phyloP scores from a whole-genome alignment of 306 rosid genomes.

The Cucumis sativus region DNA sequence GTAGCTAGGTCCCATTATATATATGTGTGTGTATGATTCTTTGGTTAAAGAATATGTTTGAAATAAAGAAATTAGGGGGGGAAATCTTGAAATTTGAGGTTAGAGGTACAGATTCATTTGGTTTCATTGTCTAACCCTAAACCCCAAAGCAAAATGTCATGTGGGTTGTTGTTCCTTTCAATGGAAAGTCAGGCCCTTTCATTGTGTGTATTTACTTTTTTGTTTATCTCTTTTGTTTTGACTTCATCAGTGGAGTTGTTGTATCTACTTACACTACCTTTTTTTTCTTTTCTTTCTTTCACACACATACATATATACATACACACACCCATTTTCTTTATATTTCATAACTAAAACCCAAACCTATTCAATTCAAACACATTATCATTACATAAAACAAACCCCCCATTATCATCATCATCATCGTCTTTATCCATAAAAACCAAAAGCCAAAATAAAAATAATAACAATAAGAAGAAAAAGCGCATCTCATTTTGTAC shows the following conservation, averaged over 20 bases:
- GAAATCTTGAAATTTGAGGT: neutral
- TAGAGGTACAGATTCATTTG: conserved; percentile 16
- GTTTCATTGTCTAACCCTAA: conserved; percentile 31
- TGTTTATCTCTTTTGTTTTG: conserved; percentile 1
- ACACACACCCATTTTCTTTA: neutral
- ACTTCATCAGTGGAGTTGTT: neutral
- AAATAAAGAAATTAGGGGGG: neutral
- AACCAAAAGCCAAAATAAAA: neutral
- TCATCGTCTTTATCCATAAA: neutral
- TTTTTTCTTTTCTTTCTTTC: neutral
- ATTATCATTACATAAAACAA: neutral
- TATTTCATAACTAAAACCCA: neutral
- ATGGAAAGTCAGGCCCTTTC: conserved; percentile 27
- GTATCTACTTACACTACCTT: neutral
- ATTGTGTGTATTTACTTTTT: neutral
- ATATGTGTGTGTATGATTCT: too few relatives aligned
- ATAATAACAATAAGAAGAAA: too few relatives aligned
- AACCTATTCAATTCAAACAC: neutral
- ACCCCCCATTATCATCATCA: too few relatives aligned
- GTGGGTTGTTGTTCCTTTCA: conserved; percentile 56
- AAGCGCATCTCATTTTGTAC: neutral
- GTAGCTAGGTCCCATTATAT: neutral
- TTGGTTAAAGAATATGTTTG: too few relatives aligned
- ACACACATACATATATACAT: neutral
- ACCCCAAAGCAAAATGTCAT: conserved; percentile 32